Base-by-base conservation (phyloP, 192 early-diverging fungal genomes). In the Backusella parvicylindrica region DNA sequence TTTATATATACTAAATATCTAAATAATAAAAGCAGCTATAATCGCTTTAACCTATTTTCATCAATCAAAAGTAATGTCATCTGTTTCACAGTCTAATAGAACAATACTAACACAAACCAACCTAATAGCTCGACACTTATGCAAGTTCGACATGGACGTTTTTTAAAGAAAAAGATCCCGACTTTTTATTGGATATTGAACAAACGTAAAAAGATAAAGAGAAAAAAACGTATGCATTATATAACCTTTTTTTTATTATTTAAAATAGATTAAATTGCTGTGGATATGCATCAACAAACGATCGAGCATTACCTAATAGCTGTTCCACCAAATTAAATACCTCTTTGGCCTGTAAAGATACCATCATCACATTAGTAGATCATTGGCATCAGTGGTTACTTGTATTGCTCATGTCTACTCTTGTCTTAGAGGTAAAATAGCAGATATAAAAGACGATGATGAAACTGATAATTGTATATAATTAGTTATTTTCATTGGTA, bases 101-200 rank as follows among this genome's bases (percentile, higher is more conserved):
- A n/a, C 16, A 40, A 32, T 35, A 6, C 2, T 37, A 37, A 37
- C 2, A 7, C 7, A 37, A 37, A 37, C 36, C 36, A 2, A 6
- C 7, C 7, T 13, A 11, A 37, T 36, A 75, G 74, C 33, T 68
- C 21, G 74, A 75, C 50, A 26, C 31, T 18, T 75, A 75, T 75
- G 74, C 38, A 53, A 75, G 66, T 36, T 21, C 65, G 26, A 38
- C 23, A 23, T 75, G 74, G 74, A 56, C 56, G 9, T 70, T 75
- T 50, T 64, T 75, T 75, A 32, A 68, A 28, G 67, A 68, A 2
- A 68, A 75, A 30, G 74, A 75, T 40, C 13, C 43, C 37, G 26
- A 36, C 15, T 75, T 75, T 47, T 43, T 75, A 36, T 49, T 70
- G 8, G 67, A 75, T 40, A 43, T 75, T 63, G 74, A 75, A 30